These are phyloP conservation scores for Colletotrichum incanum DNA, from an alignment of 2,329 filamentous ascomycete genomes.

Conservation along the genomic window DNA sequence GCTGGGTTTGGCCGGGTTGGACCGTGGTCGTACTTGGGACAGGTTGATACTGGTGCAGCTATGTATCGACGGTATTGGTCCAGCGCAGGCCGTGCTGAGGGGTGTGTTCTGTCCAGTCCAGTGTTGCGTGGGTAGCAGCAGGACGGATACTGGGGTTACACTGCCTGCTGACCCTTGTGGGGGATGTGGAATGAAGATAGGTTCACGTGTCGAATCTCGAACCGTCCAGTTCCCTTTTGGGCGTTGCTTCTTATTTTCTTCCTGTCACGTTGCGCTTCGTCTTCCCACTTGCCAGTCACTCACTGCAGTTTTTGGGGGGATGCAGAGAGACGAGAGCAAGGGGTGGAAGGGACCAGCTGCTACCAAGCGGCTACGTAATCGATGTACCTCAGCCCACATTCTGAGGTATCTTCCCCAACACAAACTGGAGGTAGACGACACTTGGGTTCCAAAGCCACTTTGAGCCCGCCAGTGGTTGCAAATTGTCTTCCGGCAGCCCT, in stretches of 20 bases:
- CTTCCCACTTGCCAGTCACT: neutral
- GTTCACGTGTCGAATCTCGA: slow-evolving; percentile 40
- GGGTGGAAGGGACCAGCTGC: slow-evolving; percentile 30
- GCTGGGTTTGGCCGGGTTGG: slow-evolving; percentile 36
- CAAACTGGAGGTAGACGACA: slow-evolving; percentile 9
- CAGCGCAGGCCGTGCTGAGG: slow-evolving; percentile 10
- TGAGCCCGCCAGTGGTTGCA: neutral
- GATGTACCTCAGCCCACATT: slow-evolving; percentile 38
- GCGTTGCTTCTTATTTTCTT: neutral
- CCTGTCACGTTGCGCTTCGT: slow-evolving; percentile 6
- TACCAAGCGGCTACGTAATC: slow-evolving; percentile 38
- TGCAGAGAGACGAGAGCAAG: neutral
- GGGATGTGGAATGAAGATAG: slow-evolving; percentile 32
- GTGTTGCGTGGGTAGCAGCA: slow-evolving; percentile 11
- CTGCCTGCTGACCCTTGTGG: slow-evolving; percentile 41
- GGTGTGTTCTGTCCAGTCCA: neutral
- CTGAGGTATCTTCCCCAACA: slow-evolving; percentile 22
- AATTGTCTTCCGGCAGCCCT: neutral
- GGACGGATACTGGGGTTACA: slow-evolving; percentile 35
- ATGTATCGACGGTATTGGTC: slow-evolving; percentile 11
- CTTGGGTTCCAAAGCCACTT: neutral
- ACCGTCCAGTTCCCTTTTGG: slow-evolving; percentile 22
- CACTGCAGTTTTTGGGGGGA: neutral
- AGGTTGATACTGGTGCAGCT: slow-evolving; percentile 9
- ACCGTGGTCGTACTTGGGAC: slow-evolving; percentile 19